Base-by-base conservation (phyloP, 208 protist genomes). In the Trypanosomatidae sp. region DNA sequence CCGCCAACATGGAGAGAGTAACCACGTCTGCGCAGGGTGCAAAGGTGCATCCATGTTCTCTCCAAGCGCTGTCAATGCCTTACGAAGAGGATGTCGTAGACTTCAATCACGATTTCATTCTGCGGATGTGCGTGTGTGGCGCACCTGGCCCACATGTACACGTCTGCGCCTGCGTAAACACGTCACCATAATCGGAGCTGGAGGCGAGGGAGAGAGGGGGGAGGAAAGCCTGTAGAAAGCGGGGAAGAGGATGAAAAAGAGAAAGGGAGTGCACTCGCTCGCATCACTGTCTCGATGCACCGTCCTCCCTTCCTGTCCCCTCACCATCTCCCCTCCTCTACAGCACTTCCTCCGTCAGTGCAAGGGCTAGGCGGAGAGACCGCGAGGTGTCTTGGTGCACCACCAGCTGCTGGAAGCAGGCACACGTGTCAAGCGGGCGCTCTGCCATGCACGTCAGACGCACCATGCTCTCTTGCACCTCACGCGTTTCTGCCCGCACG, bases 401-500 rank as follows among this genome's bases (percentile, higher is more conserved):
- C 46, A 91, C 72, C 49, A 95, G 83, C 69, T 95, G 88, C 81
- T 95, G 91, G 64, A 91, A 92, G 65, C 91, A 93, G 15, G 75
- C 64, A 5, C 80, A 74, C 4, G 91, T 95, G 67, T 89, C 83
- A 28, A 91, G 52, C 3, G 91, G 91, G 7, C 88, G 80, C 69
- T 95, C 88, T 12, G 91, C 91, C 77, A 93, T 82, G 69, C 91
- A 95, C 30, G 87, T 93, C n/a, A 91, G 73, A 8, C 89, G 87
- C 41, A 84, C 78, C 36, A 70, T 71, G 64, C 79, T 79, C 43
- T 87, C 74, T 64, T 79, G 65, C 47, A 77, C 64, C 17, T 74
- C 66, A 9, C 52, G 80, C 22, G 71, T 75, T 41, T 81, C 64
- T 13, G 69, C 68, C 49, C 33, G 75, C 53, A 79, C 62, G 79